Evolutionary conservation across 2,329 filamentous ascomycete species (phyloP), one percentile per base, ranked within the genome.

Genomic region (Trichoderma koningiopsis): DNA sequence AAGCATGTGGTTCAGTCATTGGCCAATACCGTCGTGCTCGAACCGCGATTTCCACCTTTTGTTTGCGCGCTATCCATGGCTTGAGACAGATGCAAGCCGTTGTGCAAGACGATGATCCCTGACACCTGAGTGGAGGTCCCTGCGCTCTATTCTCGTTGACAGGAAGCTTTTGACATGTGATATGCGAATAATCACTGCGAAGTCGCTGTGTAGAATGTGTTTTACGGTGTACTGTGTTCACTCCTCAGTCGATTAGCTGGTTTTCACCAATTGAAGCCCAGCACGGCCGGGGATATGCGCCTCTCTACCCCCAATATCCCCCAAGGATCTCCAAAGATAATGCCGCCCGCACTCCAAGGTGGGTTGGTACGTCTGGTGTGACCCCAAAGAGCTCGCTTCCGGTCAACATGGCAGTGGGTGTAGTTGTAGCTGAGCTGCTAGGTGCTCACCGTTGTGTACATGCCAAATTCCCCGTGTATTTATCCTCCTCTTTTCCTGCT

Each of bases 1-100:
- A 69, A 72, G 70, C 80, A 83, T 82, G 81, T 83, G 81, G 77
- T 75, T 75, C 76, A 82, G 78, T 74, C 75, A 83, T 83, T 83
- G 81, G 81, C 72, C 40, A 43, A 43, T 77, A 75, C 77, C 75
- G 73, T 74, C 68, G 56, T 24, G 40, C 19, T 62, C 59, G n/a
- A 52, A 35, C n/a, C 16, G 27, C 43, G 24, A 35, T 55, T 33
- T 58, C 43, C 57, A 37, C 22, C 8, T 47, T 55, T 16, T 14
- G 22, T 52, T 67, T 29, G 64, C 53, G 64, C 64, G 27, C 35
- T 67, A 59, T 33, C 29, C 63, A 49, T 52, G 40, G 31, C 27
- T 43, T 59, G 55, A 59, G 16, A 56, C 64, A 37, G 63, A 49
- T 55, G 37, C 55, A 49, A 58, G 55, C 55, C 29, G n/a, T 57